Evolutionary conservation across 83 land plant species (phyloP), one percentile per base, ranked within the genome.

Genomic region (Thuja plicata): DNA sequence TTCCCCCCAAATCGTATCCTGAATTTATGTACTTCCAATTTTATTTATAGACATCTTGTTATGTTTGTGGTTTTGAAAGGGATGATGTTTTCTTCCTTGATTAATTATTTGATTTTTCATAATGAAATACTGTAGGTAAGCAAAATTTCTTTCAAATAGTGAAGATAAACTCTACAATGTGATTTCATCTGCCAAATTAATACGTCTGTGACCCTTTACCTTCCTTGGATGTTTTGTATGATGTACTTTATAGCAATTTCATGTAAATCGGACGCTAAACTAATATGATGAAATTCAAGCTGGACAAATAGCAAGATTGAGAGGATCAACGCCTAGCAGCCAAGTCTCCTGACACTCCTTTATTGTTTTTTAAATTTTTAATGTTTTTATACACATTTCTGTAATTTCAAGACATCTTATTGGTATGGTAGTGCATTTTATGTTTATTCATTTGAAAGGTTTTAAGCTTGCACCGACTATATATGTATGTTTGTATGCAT

Each of bases 51-150:
- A 38, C 45, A n/a, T 6, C 41, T 24, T 46, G 43, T 1, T 16
- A 11, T 55, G 37, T 40, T 16, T 60, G 38, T 86, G 66, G n/a
- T 35, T 19, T 87, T 10, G 73, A 66, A 87, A 24, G 91, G n/a
- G 86, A 89, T 32, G 38, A 73, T 17, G 70, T 84, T 2, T 90
- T 91, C 89, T 91, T 91, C 91, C 91, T 88, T 81, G 43, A 17
- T 82, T 71, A 10, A 13, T 24, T 35, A 43, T 24, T 16, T 15
- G 54, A 35, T 48, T 71, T 88, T n/a, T 85, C 24, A 30, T 34
- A n/a, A 74, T 34, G 17, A 66, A 66, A 74, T 10, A 34, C 11
- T 74, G 38, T 32, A 74, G 78, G 77, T 13, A 32, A 74, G 34
- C 0, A 74, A 27, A 66, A 34, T 74, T 32, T 74, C 16, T 74